Base-by-base conservation (phyloP, 352 stramenopile species). In the Lagenidium giganteum region DNA sequence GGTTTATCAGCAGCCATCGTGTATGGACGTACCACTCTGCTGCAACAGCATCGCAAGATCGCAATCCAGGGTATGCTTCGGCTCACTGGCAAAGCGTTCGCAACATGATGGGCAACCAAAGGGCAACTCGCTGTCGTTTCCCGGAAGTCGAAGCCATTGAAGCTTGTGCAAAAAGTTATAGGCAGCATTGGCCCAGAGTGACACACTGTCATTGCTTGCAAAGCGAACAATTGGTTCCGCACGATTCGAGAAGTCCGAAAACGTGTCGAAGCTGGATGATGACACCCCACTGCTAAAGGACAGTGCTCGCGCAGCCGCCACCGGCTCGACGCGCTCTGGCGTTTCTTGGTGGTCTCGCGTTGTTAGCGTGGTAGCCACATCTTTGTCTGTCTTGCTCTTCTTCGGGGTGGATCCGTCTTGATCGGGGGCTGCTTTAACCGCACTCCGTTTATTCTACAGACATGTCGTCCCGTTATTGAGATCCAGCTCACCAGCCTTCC, bases 131-230 rank as follows among this genome's bases (percentile, higher is more conserved):
- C n/a, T n/a, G n/a, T n/a, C n/a, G n/a, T n/a, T n/a, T n/a, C n/a
- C n/a, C n/a, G n/a, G n/a, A n/a, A n/a, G n/a, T n/a, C 58, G 58
- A 37, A 85, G 70, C 59, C 68, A 89, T 45, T 89, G 77, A 34
- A 89, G 37, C 5, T 74, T 66, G 33, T 76, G 63, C 9, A 88
- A 62, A 26, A 84, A 77, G 38, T 86, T 80, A 50, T 77, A 88
- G 23, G 76, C 76, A 12, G 72, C 76, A 35, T 88, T 88, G 4
- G 76, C 70, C 75, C 76, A 88, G 31, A 88, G 42, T 39, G 72
- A 84, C 1, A 86, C 34, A 4, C 60, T 50, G 72, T 22, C 56
- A 57, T 18, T 67, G 65, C 51, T 86, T 86, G 2, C 67, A 68
- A 40, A 52, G 54, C 5, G 40, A 42, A 36, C 66, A 45, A 4